These are phyloP conservation scores for Suzukiozyma palmioleophila DNA, from an alignment of 1,139 yeast species.

Conservation along the genomic window DNA sequence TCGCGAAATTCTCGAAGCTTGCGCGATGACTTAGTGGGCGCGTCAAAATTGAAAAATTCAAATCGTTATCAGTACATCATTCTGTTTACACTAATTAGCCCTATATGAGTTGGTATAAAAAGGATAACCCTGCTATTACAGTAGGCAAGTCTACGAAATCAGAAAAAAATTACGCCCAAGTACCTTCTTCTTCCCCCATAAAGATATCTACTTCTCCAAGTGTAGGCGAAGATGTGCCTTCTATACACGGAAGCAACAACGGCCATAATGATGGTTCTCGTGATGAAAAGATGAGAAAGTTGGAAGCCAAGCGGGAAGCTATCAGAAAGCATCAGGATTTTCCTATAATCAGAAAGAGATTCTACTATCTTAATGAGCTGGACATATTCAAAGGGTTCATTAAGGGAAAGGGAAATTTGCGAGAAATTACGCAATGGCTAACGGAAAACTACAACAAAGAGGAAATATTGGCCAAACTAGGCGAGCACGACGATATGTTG, in stretches of 20 bases:
- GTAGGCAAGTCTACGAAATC: slow-evolving; percentile 17
- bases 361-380: slow-evolving; percentile 43
- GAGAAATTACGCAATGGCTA: slow-evolving; percentile 51
- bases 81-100: neutral
- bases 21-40: neutral
- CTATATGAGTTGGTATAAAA: slow-evolving; percentile 31
- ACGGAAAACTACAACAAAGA: slow-evolving; percentile 29
- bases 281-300: slow-evolving; percentile 21
- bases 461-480: slow-evolving; percentile 21
- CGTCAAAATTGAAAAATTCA: slow-evolving; percentile 1
- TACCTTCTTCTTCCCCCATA: slow-evolving; percentile 37
- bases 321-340: slow-evolving; percentile 42
- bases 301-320: slow-evolving; percentile 36
- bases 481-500: slow-evolving; percentile 18
- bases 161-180: slow-evolving; percentile 24
- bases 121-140: slow-evolving; percentile 17
- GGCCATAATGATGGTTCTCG: slow-evolving; percentile 11
- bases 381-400: slow-evolving; percentile 60
- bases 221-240: slow-evolving; percentile 7
- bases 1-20: too few species aligned
- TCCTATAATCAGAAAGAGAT: slow-evolving; percentile 45
- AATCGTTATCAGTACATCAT: neutral
- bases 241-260: slow-evolving; percentile 10
- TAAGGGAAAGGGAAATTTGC: slow-evolving; percentile 52
- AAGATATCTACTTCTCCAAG: slow-evolving; percentile 21